Conservation (phyloP, 2,329 filamentous ascomycete genomes). For the Alternaria gaisen region DNA sequence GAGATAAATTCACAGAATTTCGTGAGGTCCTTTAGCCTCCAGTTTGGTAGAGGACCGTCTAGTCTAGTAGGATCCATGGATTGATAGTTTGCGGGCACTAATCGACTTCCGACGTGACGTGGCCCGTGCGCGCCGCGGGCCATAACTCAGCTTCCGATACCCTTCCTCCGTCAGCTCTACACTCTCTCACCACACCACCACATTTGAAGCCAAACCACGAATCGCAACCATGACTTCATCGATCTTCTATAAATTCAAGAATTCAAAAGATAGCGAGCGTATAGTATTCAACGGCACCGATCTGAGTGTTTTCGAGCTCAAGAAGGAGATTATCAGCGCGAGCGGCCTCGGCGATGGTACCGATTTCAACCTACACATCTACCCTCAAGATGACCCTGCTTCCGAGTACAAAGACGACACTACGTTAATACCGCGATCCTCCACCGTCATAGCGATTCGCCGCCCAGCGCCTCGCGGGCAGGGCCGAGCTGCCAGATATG, state of each 20-base stretch:
- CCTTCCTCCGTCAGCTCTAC: constrained; percentile 12
- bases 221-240: constrained; percentile 83
- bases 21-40: background rate
- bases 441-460: constrained; percentile 88
- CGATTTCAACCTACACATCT: constrained; percentile 95
- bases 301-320: constrained; percentile 98
- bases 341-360: constrained; percentile 93
- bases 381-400: constrained; percentile 82
- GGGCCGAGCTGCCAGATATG: constrained; percentile 91
- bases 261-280: constrained; percentile 91
- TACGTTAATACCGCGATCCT: constrained; percentile 94
- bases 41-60: background rate
- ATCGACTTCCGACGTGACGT: background rate
- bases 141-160: background rate
- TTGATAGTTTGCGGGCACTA: background rate
- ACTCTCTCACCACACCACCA: constrained; percentile 18
- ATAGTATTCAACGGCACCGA: constrained; percentile 97
- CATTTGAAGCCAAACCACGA: constrained; percentile 13
- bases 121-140: constrained; percentile 7
- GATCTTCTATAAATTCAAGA: constrained; percentile 99
- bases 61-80: background rate
- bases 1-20: background rate
- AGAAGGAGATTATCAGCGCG: constrained; percentile 96
- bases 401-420: constrained; percentile 99
- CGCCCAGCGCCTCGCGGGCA: constrained; percentile 86